phyloP scores from a whole-genome alignment of 2,329 filamentous ascomycete species.

The Emericellopsis cladophorae region DNA sequence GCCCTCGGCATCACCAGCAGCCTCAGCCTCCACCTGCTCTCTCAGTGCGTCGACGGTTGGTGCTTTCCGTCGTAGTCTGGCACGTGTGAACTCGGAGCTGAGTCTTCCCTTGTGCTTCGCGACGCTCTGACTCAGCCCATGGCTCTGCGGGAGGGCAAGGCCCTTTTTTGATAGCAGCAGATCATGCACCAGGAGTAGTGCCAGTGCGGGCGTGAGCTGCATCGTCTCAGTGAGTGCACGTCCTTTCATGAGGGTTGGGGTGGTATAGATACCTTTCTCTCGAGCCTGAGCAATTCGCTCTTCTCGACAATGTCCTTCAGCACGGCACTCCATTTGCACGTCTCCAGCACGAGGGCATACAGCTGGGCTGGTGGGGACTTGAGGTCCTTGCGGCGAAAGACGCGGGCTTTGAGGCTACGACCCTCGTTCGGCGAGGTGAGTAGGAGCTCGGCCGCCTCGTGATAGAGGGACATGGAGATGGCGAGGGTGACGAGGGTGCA shows the following conservation, averaged over 20 bases:
- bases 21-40: constrained; percentile 38
- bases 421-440: constrained; percentile 37
- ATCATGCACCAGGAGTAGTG: constrained; percentile 77
- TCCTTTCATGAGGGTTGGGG: not conserved
- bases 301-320: constrained; percentile 84
- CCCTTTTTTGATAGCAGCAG: constrained; percentile 70
- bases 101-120: constrained; percentile 74
- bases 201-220: constrained; percentile 68
- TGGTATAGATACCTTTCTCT: constrained; percentile 60
- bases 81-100: constrained; percentile 69
- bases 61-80: constrained; percentile 59
- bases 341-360: constrained; percentile 77
- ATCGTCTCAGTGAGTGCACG: constrained; percentile 11
- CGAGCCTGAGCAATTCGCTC: constrained; percentile 60
- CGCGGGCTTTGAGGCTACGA: constrained; percentile 77
- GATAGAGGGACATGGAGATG: constrained; percentile 74
- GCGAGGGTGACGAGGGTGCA: too few relatives aligned
- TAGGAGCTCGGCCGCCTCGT: constrained; percentile 73
- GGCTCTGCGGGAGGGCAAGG: constrained; percentile 66
- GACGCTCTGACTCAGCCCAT: constrained; percentile 64
- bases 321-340: constrained; percentile 79
- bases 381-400: constrained; percentile 62
- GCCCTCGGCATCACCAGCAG: constrained; percentile 33
- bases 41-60: constrained; percentile 55
- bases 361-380: constrained; percentile 73